Base-by-base conservation (phyloP, 2,329 filamentous ascomycete species). In the Didymella pomorum region DNA sequence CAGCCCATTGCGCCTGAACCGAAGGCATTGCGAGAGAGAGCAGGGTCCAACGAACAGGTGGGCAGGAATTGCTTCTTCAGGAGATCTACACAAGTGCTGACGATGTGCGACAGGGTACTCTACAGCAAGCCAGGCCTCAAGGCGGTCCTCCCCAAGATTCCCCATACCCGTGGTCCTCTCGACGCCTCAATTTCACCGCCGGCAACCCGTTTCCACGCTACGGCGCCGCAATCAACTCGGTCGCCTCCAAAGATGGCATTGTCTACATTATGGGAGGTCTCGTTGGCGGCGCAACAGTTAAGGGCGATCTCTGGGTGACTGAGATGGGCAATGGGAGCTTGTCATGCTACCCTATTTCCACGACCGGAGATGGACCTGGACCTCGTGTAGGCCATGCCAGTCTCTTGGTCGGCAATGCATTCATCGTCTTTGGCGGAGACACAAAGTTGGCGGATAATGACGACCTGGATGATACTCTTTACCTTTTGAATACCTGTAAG, bases 401-500 rank as follows among this genome's bases (percentile, higher is more conserved):
- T 81, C 82, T 99, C 71, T 84, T 99, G 16, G 95, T 99, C 52
- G 96, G 96, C 57, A 99, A 99, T 78, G 95, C 95, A 0, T 99
- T 98, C 76, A 99, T 99, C 68, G 95, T 99, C 12, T 99, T 98
- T 73, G 96, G 95, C 48, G 95, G 95, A 73, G 96, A 99, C 77
- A 99, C 95, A 50, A 99, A 99, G 79, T 90, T 97, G 74, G 93
- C 97, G 54, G 95, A 98, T 72, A 87, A 87, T 29, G 95, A 99
- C 77, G 84, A 91, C 47, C 81, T 99, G 57, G 95, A 99, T 71
- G 94, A 99, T 79, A 98, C 95, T 0, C 82, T 99, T 12, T 99
- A 99, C 78, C 85, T 99, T 49, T 83, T 99, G 50, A 99, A 99
- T 79, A 99, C 95, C 48, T 97, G 95, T 98, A 84, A 80, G 94